Conservation (phyloP, 345 rosid genomes). For the Euphorbia tirucalli region DNA sequence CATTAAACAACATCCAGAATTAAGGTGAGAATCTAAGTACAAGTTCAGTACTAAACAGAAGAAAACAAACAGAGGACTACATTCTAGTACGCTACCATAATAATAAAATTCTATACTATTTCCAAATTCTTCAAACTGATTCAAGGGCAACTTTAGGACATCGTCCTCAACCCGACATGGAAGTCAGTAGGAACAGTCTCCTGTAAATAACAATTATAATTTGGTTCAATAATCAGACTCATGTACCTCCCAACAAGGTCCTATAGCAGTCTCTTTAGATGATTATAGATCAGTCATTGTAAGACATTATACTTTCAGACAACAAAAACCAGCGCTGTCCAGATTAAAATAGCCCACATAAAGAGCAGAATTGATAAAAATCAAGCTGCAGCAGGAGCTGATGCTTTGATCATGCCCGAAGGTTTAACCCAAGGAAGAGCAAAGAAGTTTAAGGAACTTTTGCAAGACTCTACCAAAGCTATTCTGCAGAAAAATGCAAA, state of each 20-base stretch:
- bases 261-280: neutral
- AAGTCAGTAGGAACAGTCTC: neutral
- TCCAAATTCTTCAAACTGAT: neutral
- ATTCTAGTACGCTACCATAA: neutral
- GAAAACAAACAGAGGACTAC: neutral
- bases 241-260: neutral
- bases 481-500: too few species aligned
- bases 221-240: neutral
- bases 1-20: neutral
- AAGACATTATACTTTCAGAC: neutral
- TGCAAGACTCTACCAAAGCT: too few species aligned
- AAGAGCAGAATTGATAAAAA: too few species aligned
- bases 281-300: neutral
- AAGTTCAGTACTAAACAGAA: too few species aligned
- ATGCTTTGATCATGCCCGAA: too few species aligned
- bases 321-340: neutral
- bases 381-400: too few species aligned
- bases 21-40: neutral
- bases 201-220: neutral
- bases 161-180: neutral
- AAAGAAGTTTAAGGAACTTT: too few species aligned
- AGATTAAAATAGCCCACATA: too few species aligned
- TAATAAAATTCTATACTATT: neutral
- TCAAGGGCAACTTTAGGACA: neutral
- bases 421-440: too few species aligned